These are phyloP conservation scores for Biscogniauxia marginata DNA, from an alignment of 2,329 filamentous ascomycete genomes.

Conservation along the genomic window DNA sequence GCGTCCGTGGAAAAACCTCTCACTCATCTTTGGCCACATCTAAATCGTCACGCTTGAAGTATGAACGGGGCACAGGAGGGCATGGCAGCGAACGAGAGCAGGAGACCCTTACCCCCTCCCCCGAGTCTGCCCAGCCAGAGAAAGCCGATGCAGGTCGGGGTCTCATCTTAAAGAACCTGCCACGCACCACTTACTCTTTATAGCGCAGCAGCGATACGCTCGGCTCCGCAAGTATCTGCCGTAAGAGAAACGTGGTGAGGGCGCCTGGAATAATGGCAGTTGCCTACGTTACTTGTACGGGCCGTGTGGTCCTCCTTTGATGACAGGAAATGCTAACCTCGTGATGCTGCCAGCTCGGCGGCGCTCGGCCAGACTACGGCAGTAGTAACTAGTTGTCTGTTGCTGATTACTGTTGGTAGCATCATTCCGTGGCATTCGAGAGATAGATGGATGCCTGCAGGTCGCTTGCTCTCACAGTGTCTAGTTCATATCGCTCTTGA, in stretches of 20 bases:
- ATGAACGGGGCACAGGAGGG: slow-evolving; percentile 15
- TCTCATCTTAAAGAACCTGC: not conserved
- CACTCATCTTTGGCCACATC: not conserved
- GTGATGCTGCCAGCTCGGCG: slow-evolving; percentile 10
- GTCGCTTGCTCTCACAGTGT: slow-evolving; percentile 2
- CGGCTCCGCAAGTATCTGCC: slow-evolving; percentile 11
- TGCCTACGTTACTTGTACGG: slow-evolving; percentile 3
- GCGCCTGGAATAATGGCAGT: slow-evolving; percentile 9
- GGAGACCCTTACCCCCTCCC: not conserved
- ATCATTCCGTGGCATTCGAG: slow-evolving; percentile 1
- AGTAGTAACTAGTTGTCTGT: slow-evolving; percentile 7
- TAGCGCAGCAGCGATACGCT: slow-evolving; percentile 6
- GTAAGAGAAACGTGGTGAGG: not conserved
- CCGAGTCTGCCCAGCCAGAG: not conserved
- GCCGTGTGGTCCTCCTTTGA: not conserved
- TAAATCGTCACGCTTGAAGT: slow-evolving; percentile 5
- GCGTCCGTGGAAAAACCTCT: not conserved
- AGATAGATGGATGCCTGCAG: slow-evolving; percentile 12
- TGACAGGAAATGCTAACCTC: slow-evolving; percentile 1
- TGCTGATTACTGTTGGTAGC: slow-evolving; percentile 1
- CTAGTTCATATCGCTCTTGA: not conserved
- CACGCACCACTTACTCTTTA: slow-evolving; percentile 9
- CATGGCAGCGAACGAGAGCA: slow-evolving; percentile 1
- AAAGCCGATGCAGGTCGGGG: not conserved
- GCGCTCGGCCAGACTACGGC: slow-evolving; percentile 14